Percentiles rank a stretch among this genome's conserved stretches.
phyloP scores from a whole-genome alignment of 257 asterid species.

The Scutellaria galericulata region DNA sequence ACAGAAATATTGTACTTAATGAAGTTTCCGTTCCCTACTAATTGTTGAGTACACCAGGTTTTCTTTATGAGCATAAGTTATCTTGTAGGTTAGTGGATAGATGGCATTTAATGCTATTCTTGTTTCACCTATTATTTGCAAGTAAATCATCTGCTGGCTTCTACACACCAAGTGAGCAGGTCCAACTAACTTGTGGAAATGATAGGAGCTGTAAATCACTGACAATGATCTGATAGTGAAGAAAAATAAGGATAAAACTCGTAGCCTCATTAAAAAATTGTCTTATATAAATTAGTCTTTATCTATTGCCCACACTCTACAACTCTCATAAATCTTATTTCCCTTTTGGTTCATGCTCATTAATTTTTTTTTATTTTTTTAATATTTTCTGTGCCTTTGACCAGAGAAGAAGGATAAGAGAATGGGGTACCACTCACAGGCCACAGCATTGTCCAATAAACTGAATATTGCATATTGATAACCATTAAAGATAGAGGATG shows the following conservation, averaged over 20 bases:
- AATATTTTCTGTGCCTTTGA: too few relatives aligned
- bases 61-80: neutral
- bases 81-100: slow-evolving; percentile 15
- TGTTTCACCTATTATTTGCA: neutral
- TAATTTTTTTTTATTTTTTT: too few relatives aligned
- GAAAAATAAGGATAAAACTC: slow-evolving; percentile 14
- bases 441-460: slow-evolving; percentile 13
- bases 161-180: too few relatives aligned
- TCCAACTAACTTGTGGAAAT: neutral
- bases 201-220: slow-evolving; percentile 1
- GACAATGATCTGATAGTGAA: slow-evolving; percentile 3
- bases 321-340: neutral
- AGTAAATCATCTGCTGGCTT: neutral
- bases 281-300: neutral
- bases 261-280: neutral
- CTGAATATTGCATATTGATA: slow-evolving; percentile 15
- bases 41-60: slow-evolving; percentile 15
- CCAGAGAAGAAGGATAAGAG: too few relatives aligned
- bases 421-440: too few relatives aligned
- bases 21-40: neutral
- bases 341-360: too few relatives aligned
- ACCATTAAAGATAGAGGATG: neutral
- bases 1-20: neutral
- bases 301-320: neutral
- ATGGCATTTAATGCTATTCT: too few relatives aligned